Conservation (phyloP, 2,329 filamentous ascomycete species). For the Lecanosticta acicola region DNA sequence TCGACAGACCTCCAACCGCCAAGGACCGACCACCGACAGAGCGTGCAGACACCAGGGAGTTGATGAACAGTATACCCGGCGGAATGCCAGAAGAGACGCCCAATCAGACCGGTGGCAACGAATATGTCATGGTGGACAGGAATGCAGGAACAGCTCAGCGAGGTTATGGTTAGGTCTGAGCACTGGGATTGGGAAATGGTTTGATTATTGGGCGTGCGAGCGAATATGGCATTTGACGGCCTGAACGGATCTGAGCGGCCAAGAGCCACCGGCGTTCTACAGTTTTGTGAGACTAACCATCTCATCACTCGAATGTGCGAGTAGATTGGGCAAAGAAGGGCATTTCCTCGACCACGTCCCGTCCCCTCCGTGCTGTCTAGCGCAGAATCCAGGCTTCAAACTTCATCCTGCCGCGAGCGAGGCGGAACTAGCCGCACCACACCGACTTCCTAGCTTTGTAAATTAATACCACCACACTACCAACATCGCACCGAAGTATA, state of each 20-base stretch:
- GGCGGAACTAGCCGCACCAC: too few relatives aligned
- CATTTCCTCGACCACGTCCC: not conserved
- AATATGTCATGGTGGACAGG: constrained; percentile 32
- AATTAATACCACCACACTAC: too few relatives aligned
- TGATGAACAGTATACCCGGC: constrained; percentile 24
- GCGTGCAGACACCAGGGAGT: constrained; percentile 19
- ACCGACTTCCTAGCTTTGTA: too few relatives aligned
- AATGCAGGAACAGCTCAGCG: constrained; percentile 18
- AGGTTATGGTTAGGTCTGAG: constrained; percentile 15
- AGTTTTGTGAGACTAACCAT: constrained; percentile 9
- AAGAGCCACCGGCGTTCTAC: constrained; percentile 8
- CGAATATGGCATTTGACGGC: constrained; percentile 7
- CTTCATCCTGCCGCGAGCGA: too few relatives aligned
- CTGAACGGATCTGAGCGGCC: constrained; percentile 4
- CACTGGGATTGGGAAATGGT: not conserved
- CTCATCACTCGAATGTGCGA: constrained; percentile 17
- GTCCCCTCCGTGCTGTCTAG: too few relatives aligned
- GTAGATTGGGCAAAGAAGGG: constrained; percentile 1
- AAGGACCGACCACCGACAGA: constrained; percentile 9
- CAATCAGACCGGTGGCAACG: constrained; percentile 20
- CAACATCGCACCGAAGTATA: too few relatives aligned
- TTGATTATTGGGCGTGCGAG: not conserved
- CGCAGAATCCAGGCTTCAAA: not conserved
- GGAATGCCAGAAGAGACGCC: constrained; percentile 20
- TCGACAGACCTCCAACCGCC: constrained; percentile 21